phyloP scores from a whole-genome alignment of 2,329 filamentous ascomycete species.

The Emergomyces orientalis region DNA sequence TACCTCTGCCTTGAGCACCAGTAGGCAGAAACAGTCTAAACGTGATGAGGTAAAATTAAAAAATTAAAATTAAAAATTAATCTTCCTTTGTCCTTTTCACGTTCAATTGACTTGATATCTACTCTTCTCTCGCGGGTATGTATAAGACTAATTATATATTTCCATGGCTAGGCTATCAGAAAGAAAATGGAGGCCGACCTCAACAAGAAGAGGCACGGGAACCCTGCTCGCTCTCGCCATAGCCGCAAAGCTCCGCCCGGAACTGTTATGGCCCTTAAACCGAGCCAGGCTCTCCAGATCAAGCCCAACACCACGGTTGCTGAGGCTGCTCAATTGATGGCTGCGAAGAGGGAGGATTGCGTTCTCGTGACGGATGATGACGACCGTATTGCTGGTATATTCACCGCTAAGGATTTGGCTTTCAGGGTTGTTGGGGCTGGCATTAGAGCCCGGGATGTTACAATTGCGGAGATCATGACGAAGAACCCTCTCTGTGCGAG shows the following conservation, averaged over 20 bases:
- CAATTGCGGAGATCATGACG: conserved; percentile 98
- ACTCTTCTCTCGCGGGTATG: conserved; percentile 10
- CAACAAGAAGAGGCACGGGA: conserved; percentile 82
- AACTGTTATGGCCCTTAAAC: conserved; percentile 89
- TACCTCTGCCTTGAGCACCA: conserved; percentile 72
- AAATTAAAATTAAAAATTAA: too few relatives aligned
- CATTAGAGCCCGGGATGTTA: conserved; percentile 78
- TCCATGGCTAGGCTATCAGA: conserved; percentile 67
- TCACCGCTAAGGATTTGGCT: conserved; percentile 95
- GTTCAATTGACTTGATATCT: not conserved
- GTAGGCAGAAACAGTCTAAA: conserved; percentile 92
- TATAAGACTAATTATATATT: conserved; percentile 16
- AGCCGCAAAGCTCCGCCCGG: conserved; percentile 91
- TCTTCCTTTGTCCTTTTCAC: not conserved
- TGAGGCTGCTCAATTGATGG: conserved; percentile 97
- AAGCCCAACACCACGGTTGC: conserved; percentile 89
- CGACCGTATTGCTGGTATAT: conserved; percentile 95
- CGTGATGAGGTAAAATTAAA: conserved; percentile 75
- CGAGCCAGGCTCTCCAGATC: conserved; percentile 92
- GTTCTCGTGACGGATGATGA: conserved; percentile 96
- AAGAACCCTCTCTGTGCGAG: conserved; percentile 97
- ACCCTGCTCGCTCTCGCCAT: conserved; percentile 62
- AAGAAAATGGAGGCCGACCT: conserved; percentile 95
- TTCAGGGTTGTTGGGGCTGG: conserved; percentile 92
- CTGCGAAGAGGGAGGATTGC: conserved; percentile 95